phyloP scores from a whole-genome alignment of 176 grass and related monocot genomes.

The Oropetium thomaeum region DNA sequence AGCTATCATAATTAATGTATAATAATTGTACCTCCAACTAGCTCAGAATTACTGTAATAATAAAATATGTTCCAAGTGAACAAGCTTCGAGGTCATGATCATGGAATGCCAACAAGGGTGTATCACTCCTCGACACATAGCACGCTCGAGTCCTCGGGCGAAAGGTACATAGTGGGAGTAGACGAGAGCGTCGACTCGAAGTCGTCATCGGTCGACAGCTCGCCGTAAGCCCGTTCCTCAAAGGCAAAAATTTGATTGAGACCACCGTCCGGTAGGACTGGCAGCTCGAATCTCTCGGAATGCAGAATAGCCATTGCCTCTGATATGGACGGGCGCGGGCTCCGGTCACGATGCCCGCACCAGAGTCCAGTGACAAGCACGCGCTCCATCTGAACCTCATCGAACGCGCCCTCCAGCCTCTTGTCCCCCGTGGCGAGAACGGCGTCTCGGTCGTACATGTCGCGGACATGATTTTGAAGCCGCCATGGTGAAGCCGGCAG shows the following conservation, averaged over 20 bases:
- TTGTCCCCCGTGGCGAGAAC: conserved; percentile 37
- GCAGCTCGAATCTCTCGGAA: neutral
- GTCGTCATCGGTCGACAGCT: neutral
- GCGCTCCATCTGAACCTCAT: conserved; percentile 6
- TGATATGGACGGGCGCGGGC: conserved; percentile 26
- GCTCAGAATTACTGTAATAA: no score
- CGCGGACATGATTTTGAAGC: conserved; percentile 25
- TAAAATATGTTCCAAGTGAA: no score
- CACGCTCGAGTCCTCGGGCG: neutral
- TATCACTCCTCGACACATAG: neutral
- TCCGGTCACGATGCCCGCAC: conserved; percentile 37
- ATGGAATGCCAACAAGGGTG: no score
- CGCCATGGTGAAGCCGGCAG: no score
- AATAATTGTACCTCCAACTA: no score
- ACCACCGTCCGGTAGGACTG: no score
- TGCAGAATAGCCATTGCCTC: neutral
- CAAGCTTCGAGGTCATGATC: no score
- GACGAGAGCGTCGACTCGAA: neutral
- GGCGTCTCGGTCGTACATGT: neutral
- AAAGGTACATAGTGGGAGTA: neutral
- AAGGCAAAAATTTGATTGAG: neutral
- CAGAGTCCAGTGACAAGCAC: conserved; percentile 41
- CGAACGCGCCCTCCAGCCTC: conserved; percentile 29
- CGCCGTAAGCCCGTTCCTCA: neutral
- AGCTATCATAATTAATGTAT: no score